Percentiles rank a stretch among this genome's conserved stretches.
These are phyloP conservation scores for Penicillium diatomitis DNA, from an alignment of 495 filamentous ascomycete genomes.

Conservation along the genomic window DNA sequence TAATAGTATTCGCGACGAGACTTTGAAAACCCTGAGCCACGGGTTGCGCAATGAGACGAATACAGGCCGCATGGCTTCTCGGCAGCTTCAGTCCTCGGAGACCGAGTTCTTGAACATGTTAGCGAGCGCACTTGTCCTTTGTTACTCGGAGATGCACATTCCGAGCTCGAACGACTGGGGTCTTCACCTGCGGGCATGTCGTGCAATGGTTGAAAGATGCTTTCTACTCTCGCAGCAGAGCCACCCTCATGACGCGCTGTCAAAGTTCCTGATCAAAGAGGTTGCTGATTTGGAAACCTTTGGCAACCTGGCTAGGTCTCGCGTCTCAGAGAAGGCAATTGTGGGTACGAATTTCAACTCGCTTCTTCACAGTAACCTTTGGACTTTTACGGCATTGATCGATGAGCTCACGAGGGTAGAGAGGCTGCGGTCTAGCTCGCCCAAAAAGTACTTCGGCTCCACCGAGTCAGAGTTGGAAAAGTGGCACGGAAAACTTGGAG, in stretches of 20 bases:
- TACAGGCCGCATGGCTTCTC: neutral
- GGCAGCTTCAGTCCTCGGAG: neutral
- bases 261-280: conserved; percentile 11
- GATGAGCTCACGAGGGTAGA: conserved; percentile 7
- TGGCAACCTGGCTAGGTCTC: conserved; percentile 3
- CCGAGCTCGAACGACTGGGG: conserved; percentile 11
- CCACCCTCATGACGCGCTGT: neutral
- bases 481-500: conserved; percentile 7
- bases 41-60: conserved; percentile 4
- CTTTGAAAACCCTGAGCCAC: conserved; percentile 3
- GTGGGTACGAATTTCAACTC: neutral
- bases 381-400: conserved; percentile 9
- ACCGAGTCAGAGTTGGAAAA: conserved; percentile 1
- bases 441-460: neutral
- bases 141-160: conserved; percentile 11
- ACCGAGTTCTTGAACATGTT: conserved; percentile 6
- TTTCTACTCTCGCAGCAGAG: neutral
- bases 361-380: neutral
- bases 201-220: conserved; percentile 9
- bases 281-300: conserved; percentile 11
- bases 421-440: neutral
- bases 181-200: conserved; percentile 12
- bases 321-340: neutral
- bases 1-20: conserved; percentile 5
- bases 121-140: conserved; percentile 7